phyloP scores from a whole-genome alignment of 352 stramenopile species.

The Pythium phragmitis region DNA sequence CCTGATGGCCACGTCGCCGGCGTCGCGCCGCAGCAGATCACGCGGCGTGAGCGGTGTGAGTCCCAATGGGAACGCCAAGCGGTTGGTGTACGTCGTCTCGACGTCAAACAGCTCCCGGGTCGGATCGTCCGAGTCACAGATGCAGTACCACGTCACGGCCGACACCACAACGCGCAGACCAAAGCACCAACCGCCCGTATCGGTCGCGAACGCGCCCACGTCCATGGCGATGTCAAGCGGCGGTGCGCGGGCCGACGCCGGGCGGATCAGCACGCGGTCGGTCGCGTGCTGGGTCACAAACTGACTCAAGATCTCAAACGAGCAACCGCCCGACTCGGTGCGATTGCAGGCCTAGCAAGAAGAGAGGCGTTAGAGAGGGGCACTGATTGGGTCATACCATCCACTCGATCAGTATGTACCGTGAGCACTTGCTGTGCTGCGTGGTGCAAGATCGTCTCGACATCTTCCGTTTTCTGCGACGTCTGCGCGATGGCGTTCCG shows the following conservation, averaged over 20 bases:
- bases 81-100: slow-evolving; percentile 58
- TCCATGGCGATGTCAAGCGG: slow-evolving; percentile 58
- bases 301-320: slow-evolving; percentile 65
- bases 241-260: slow-evolving; percentile 54
- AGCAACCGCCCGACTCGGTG: slow-evolving; percentile 70
- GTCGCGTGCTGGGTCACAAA: slow-evolving; percentile 55
- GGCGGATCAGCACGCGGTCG: slow-evolving; percentile 63
- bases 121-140: slow-evolving; percentile 70
- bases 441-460: background rate
- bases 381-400: background rate
- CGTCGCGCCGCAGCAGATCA: slow-evolving; percentile 50
- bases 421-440: slow-evolving; percentile 45
- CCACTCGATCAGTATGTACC: slow-evolving; percentile 15
- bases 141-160: slow-evolving; percentile 65
- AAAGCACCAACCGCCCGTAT: slow-evolving; percentile 44
- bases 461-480: slow-evolving; percentile 20
- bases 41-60: slow-evolving; percentile 54
- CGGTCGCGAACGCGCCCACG: slow-evolving; percentile 45
- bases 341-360: slow-evolving; percentile 60
- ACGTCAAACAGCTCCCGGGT: slow-evolving; percentile 54
- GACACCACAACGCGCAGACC: slow-evolving; percentile 51
- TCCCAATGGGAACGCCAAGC: slow-evolving; percentile 56
- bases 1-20: slow-evolving; percentile 37
- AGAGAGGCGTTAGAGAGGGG: background rate
- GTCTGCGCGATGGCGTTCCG: slow-evolving; percentile 33